phyloP scores from a whole-genome alignment of 176 grass and related monocot genomes.

The Rhynchospora breviuscula region DNA sequence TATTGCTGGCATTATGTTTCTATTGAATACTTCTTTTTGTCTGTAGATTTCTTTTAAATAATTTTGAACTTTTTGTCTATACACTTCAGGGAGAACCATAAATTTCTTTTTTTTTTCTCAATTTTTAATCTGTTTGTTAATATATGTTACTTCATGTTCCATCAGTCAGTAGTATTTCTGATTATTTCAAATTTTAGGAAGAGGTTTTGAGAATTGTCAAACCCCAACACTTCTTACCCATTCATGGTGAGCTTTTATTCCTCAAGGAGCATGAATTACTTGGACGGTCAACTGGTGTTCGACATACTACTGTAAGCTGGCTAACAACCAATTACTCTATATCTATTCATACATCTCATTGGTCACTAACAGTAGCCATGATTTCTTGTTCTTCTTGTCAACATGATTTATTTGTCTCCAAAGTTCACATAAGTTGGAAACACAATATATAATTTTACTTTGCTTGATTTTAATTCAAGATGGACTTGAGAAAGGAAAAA shows the following conservation, averaged over 20 bases:
- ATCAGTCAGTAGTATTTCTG: not conserved
- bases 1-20: not conserved
- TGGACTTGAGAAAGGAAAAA: not conserved
- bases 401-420: not conserved
- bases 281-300: conserved; percentile 91
- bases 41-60: not conserved
- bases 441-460: too few relatives aligned
- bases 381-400: not conserved
- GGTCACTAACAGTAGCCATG: not conserved
- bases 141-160: conserved; percentile 11
- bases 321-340: not conserved
- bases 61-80: not conserved
- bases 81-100: not conserved
- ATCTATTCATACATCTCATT: not conserved
- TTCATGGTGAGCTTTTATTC: conserved; percentile 95
- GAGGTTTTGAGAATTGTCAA: conserved; percentile 98
- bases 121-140: not conserved
- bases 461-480: not conserved
- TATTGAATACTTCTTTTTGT: too few relatives aligned
- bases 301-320: conserved; percentile 86
- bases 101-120: not conserved
- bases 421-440: too few relatives aligned
- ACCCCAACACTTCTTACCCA: conserved; percentile 95
- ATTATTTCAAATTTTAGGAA: conserved; percentile 62
- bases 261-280: conserved; percentile 98